These are phyloP conservation scores for Echium plantagineum DNA, from an alignment of 257 asterid genomes.

Conservation along the genomic window DNA sequence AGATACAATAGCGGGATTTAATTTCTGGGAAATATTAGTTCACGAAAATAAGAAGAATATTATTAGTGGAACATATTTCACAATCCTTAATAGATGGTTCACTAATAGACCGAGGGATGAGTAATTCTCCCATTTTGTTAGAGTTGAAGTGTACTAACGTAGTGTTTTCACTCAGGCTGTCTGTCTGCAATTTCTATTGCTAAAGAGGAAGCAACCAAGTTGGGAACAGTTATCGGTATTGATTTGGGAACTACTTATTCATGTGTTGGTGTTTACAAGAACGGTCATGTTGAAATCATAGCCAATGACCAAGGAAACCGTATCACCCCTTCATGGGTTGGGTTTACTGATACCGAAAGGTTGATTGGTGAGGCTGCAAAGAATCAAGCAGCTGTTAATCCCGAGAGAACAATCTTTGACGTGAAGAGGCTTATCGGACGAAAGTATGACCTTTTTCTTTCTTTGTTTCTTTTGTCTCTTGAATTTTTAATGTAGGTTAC, in stretches of 20 bases:
- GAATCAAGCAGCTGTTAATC: constrained; percentile 64
- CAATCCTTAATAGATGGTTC: no score
- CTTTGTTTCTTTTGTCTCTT: no score
- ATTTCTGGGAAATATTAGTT: no score
- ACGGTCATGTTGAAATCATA: constrained; percentile 87
- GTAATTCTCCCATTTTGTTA: no score
- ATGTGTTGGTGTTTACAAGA: constrained; percentile 93
- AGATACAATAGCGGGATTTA: no score
- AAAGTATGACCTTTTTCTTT: constrained; percentile 42
- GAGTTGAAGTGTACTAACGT: no score
- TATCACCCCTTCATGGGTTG: constrained; percentile 96
- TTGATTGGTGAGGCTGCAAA: constrained; percentile 36
- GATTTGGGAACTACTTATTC: constrained; percentile 95
- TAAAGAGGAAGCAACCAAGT: constrained; percentile 36
- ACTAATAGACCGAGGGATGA: no score
- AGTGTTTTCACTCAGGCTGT: no score
- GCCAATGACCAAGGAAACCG: constrained; percentile 97
- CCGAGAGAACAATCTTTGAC: constrained; percentile 84
- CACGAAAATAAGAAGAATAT: no score
- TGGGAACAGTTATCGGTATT: constrained; percentile 88
- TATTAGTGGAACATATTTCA: no score
- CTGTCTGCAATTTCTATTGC: no score
- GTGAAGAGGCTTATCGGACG: constrained; percentile 96
- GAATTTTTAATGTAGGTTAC: no score
- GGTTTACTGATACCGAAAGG: constrained; percentile 75